Base-by-base conservation (phyloP, 2,329 filamentous ascomycete species). In the Epichloe festucae region DNA sequence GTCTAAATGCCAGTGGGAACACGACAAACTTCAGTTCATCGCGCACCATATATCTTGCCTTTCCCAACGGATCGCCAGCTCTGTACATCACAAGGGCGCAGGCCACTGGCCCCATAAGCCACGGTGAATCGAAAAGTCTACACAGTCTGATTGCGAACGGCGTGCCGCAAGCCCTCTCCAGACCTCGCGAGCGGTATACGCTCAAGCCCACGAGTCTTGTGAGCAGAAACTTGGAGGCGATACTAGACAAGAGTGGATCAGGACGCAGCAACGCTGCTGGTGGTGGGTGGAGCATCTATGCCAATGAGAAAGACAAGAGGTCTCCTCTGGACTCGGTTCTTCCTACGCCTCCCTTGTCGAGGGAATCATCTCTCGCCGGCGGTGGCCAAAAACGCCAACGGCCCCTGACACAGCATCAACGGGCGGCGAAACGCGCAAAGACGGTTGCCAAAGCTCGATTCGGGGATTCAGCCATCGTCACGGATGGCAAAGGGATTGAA, bases 271-370 rank as follows among this genome's bases (percentile, higher is more conserved):
- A 88, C 62, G 75, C 77, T 1, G 85, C 87, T 2, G 81, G 80
- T 21, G 89, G 87, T 1, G 87, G 85, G 5, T 95, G 89, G 81
- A 80, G 81, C 58, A 76, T 89, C 21, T 95, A 94, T 62, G 78
- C 84, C 5, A 80, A 86, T 53, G 82, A 82, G 66, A 70, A 66
- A 55, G 67, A 61, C 47, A 73, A 69, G 23, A 73, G 76, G 49
- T 78, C 75, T 19, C 81, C 81, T 4, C 61, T 85, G 14, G 76
- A 81, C 55, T 67, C 70, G 0, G 60, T 73, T 5, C 60, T 78
- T 27, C 76, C 75, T 0, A 71, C 65, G 23, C 73, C 69, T 11
- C 73, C 75, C 0, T 59, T 75, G 4, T 73, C 73, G 15, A 57
- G 55, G 55, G 60, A 60, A 36, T 57, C 63, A 3, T 65, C 61